A percentile compares a stretch with the other conserved stretches of the same genome.
Conservation (phyloP, 2,329 filamentous ascomycete genomes). For the Aspergillus ruber region DNA sequence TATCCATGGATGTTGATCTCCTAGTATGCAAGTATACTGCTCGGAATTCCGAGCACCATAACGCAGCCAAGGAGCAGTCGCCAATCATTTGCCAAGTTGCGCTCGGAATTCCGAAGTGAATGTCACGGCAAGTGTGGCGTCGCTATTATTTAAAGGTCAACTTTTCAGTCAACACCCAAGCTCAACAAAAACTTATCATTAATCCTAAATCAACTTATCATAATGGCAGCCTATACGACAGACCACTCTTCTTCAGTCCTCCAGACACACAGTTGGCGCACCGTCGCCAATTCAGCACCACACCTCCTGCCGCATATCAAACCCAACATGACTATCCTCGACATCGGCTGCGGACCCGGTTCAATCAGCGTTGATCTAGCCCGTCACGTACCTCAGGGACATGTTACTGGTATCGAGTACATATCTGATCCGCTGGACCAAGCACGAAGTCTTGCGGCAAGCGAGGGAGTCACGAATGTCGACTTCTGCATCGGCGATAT, state of each 20-base stretch:
- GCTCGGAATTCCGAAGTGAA: not conserved
- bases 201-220: not conserved
- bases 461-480: slow-evolving; percentile 26
- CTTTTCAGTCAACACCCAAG: not conserved
- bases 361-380: slow-evolving; percentile 40
- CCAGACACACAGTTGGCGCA: slow-evolving; percentile 30
- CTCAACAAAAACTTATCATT: not conserved
- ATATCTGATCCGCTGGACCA: slow-evolving; percentile 23
- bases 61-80: too few relatives aligned
- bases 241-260: slow-evolving; percentile 34
- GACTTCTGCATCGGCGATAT: slow-evolving; percentile 36
- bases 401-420: slow-evolving; percentile 34
- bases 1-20: slow-evolving; percentile 21
- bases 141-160: not conserved
- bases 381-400: slow-evolving; percentile 28
- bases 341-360: slow-evolving; percentile 42
- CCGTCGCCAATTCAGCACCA: slow-evolving; percentile 30
- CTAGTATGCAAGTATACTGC: not conserved
- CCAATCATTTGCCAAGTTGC: slow-evolving; percentile 1
- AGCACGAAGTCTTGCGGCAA: slow-evolving; percentile 26
- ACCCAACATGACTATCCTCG: slow-evolving; percentile 33
- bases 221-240: slow-evolving; percentile 29
- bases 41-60: slow-evolving; percentile 4
- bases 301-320: slow-evolving; percentile 35
- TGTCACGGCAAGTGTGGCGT: not conserved